A percentile compares a stretch with the other conserved stretches of the same genome.
Conservation (phyloP, 257 asterid species). For the Primulina eburnea region DNA sequence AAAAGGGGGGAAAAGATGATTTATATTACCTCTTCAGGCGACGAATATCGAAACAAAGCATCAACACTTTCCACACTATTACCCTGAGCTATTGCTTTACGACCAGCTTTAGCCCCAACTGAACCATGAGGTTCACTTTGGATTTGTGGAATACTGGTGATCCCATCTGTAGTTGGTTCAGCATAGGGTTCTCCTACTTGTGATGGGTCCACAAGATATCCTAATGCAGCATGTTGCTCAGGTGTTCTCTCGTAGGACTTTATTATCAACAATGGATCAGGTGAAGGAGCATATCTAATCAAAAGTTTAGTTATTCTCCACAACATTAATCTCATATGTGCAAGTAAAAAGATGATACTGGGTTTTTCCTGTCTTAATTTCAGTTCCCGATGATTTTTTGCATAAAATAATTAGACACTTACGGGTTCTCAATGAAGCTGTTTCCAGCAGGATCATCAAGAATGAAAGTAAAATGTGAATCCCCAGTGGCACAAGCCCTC, state of each 20-base stretch:
- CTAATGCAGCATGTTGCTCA: slow-evolving; percentile 79
- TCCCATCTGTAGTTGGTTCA: slow-evolving; percentile 30
- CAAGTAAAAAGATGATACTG: not conserved
- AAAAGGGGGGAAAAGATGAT: not conserved
- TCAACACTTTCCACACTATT: slow-evolving; percentile 72
- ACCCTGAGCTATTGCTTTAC: slow-evolving; percentile 90
- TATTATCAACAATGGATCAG: slow-evolving; percentile 72
- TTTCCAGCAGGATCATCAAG: slow-evolving; percentile 98
- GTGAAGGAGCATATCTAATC: slow-evolving; percentile 80
- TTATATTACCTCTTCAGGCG: slow-evolving; percentile 84
- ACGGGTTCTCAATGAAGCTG: slow-evolving; percentile 98
- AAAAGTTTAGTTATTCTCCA: slow-evolving; percentile 8
- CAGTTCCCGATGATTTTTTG: not conserved
- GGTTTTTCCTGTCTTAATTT: not conserved
- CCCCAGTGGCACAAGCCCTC: slow-evolving; percentile 76
- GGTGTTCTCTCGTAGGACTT: slow-evolving; percentile 82
- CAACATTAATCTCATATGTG: not conserved
- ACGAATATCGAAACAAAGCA: slow-evolving; percentile 81
- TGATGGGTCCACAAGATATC: slow-evolving; percentile 61
- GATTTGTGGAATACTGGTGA: slow-evolving; percentile 31
- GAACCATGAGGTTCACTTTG: slow-evolving; percentile 78
- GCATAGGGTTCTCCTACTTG: slow-evolving; percentile 37
- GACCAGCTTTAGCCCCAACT: slow-evolving; percentile 87
- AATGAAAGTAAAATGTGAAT: slow-evolving; percentile 61
- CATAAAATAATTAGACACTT: slow-evolving; percentile 35